Conservation (phyloP, 768 basidiomycete genomes). For the Phlebiopsis flavidoalba region DNA sequence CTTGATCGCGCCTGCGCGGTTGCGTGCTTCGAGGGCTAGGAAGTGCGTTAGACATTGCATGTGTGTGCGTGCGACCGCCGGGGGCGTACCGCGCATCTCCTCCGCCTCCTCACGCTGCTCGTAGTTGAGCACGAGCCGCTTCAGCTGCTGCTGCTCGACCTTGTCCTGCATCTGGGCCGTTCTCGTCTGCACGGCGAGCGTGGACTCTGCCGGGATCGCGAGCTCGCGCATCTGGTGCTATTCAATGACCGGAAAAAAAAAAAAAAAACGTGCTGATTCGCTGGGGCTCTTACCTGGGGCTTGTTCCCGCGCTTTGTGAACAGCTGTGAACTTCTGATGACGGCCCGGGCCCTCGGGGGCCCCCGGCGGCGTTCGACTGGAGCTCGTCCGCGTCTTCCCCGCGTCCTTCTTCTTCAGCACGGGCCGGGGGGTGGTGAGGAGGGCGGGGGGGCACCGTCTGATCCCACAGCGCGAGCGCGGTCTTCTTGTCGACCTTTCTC, state of each 20-base stretch:
- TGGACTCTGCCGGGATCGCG: constrained; percentile 81
- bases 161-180: constrained; percentile 91
- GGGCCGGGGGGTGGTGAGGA: no score
- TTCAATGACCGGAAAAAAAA: background rate
- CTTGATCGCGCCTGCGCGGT: constrained; percentile 64
- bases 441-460: constrained; percentile 77
- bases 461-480: constrained; percentile 85
- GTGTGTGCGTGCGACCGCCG: background rate
- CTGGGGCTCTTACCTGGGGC: constrained; percentile 61
- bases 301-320: constrained; percentile 92
- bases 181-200: constrained; percentile 86
- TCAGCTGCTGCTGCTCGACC: constrained; percentile 95
- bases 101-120: constrained; percentile 87
- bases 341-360: constrained; percentile 27
- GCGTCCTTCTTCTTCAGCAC: constrained; percentile 61
- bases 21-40: constrained; percentile 60
- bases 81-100: constrained; percentile 60
- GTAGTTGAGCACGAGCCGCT: constrained; percentile 89
- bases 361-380: constrained; percentile 15
- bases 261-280: background rate
- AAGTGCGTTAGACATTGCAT: constrained; percentile 3
- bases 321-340: constrained; percentile 93
- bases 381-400: constrained; percentile 55
- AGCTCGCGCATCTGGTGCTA: constrained; percentile 69
- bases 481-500: constrained; percentile 84